Evolutionary conservation across 2,329 filamentous ascomycete species (phyloP).

Genomic region (Fusarium domesticum): DNA sequence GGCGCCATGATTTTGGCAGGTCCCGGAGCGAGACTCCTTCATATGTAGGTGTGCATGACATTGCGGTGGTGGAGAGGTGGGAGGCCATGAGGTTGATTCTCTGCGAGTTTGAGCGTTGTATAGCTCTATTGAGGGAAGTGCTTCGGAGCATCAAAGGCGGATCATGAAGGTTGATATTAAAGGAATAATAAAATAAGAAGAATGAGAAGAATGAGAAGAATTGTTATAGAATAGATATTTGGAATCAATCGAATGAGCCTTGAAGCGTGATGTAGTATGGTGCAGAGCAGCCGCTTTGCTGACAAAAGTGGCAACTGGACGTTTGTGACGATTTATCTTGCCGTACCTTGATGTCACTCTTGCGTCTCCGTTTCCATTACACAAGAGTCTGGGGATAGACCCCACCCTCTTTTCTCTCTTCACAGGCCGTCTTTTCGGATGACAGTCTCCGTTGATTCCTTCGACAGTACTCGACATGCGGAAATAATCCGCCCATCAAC

Average conservation of each 20-base stretch:
- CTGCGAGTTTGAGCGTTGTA: slow-evolving; percentile 29
- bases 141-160: slow-evolving; percentile 36
- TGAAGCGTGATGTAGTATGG: background rate
- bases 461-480: too few relatives aligned
- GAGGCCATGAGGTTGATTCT: slow-evolving; percentile 34
- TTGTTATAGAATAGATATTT: slow-evolving; percentile 8
- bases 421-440: too few relatives aligned
- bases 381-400: too few relatives aligned
- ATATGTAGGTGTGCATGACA: slow-evolving; percentile 6
- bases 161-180: too few relatives aligned
- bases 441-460: too few relatives aligned
- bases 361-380: too few relatives aligned
- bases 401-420: too few relatives aligned
- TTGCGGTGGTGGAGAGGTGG: slow-evolving; percentile 31
- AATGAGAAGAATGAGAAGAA: too few relatives aligned
- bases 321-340: too few relatives aligned
- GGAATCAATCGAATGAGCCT: slow-evolving; percentile 1
- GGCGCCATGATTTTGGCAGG: slow-evolving; percentile 63
- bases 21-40: slow-evolving; percentile 46
- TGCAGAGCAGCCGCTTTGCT: slow-evolving; percentile 10
- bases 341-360: too few relatives aligned
- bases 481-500: too few relatives aligned
- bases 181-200: too few relatives aligned
- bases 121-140: slow-evolving; percentile 31
- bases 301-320: slow-evolving; percentile 21